Base-by-base conservation (phyloP, 805 yeast genomes). In the Metschnikowia cubensis region DNA sequence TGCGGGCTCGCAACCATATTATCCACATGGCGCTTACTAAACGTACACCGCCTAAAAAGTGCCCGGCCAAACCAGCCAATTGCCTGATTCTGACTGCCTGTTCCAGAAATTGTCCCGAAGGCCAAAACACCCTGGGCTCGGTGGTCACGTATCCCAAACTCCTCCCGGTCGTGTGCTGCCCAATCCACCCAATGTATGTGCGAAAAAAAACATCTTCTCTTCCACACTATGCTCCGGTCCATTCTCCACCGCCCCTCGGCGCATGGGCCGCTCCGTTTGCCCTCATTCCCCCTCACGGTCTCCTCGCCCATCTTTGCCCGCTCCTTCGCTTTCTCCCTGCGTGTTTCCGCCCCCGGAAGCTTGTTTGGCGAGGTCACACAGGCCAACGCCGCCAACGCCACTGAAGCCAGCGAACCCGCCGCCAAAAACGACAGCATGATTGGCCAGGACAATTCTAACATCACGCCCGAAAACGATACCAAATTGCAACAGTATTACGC, bases 401-500 rank as follows among this genome's bases (percentile, higher is more conserved):
- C 15, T 3, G 34, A 39, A 6, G 13, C 14, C 2, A 13, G 4
- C 3, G 39, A 43, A 10, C 18, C 18, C 13, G 47, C 41, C 36
- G 7, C 43, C 25, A 32, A 33, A 5, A 45, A 49, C 35, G 50
- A 40, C 21, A 53, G 55, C n/a, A 48, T 47, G 14, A 45, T 25
- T 2, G 38, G 22, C 17, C 32, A 42, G 21, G 53, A 51, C 33
- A 53, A 53, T 1, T 46, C 51, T n/a, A 60, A 54, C 5, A 49
- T 69, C 7, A 55, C 60, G 3, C 71, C 72, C 4, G 57, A 63
- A 35, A 60, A 64, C 32, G 78, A 73, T 52, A 45, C 55, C 45
- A 61, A 60, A 45, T 71, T 80, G 57, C 84, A 82, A 59, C 76
- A 77, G 50, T 81, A 67, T 55, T 68, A 71, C 59, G 64, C 78